Conservation (phyloP, 1,284 basidiomycete genomes). For the Apiotrichum veenhuisii region DNA sequence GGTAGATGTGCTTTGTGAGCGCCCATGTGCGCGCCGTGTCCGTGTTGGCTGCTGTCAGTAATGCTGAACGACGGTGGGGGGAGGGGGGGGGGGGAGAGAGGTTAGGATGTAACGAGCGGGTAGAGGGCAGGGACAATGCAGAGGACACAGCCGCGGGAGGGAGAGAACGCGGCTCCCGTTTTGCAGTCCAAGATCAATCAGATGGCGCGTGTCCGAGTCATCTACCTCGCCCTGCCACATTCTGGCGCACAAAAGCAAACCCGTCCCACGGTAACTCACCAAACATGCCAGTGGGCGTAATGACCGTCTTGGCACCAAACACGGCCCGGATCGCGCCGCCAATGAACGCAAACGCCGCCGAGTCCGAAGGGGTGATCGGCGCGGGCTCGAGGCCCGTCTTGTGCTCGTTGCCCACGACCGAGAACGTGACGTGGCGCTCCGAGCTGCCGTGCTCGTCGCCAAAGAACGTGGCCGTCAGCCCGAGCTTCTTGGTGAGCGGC, state of each 20-base stretch:
- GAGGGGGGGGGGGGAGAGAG: too few relatives aligned
- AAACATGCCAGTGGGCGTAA: slow-evolving; percentile 53
- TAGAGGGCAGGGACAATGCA: too few relatives aligned
- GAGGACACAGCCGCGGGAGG: too few relatives aligned
- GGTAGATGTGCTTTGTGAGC: slow-evolving; percentile 52
- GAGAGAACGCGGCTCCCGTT: too few relatives aligned
- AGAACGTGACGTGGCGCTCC: slow-evolving; percentile 12
- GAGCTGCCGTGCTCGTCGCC: slow-evolving; percentile 13
- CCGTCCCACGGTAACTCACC: too few relatives aligned
- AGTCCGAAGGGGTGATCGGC: slow-evolving; percentile 49
- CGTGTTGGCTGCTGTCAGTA: slow-evolving; percentile 34
- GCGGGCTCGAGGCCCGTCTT: slow-evolving; percentile 49
- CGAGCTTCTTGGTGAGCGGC: slow-evolving; percentile 47
- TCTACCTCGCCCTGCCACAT: too few relatives aligned
- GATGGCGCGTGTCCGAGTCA: too few relatives aligned
- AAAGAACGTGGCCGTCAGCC: slow-evolving; percentile 44
- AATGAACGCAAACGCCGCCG: slow-evolving; percentile 48
- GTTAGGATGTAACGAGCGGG: too few relatives aligned
- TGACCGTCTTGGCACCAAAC: slow-evolving; percentile 49
- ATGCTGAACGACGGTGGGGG: too few relatives aligned
- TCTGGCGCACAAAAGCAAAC: too few relatives aligned
- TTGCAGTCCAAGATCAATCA: too few relatives aligned
- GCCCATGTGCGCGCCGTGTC: slow-evolving; percentile 52
- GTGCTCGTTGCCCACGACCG: slow-evolving; percentile 14
- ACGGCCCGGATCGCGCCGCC: slow-evolving; percentile 48